Percentiles rank a stretch among this genome's conserved stretches.
phyloP scores from a whole-genome alignment of 176 grass and related monocot species.

The Paspalum notatum region DNA sequence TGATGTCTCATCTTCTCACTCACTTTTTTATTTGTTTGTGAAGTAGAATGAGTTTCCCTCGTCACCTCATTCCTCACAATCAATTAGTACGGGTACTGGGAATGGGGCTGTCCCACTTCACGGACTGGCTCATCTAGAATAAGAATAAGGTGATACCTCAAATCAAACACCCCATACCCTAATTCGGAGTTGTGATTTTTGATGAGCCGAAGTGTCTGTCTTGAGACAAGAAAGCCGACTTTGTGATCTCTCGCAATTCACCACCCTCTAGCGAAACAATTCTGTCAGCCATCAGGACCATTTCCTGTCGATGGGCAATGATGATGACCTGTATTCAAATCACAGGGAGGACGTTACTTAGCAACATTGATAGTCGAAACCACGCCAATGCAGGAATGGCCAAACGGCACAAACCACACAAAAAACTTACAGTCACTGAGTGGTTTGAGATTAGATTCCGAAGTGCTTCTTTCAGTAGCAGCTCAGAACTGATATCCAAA shows the following conservation, averaged over 20 bases:
- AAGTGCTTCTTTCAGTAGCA: conserved; percentile 72
- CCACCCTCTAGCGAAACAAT: conserved; percentile 62
- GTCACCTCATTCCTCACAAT: too few species aligned
- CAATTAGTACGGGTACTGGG: too few species aligned
- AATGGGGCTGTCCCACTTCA: too few species aligned
- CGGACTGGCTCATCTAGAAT: too few species aligned
- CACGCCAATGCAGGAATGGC: neutral
- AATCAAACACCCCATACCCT: too few species aligned
- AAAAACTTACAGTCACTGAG: conserved; percentile 45
- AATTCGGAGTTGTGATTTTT: conserved; percentile 3
- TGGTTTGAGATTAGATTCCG: conserved; percentile 48
- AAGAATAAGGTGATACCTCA: too few species aligned
- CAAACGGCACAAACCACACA: neutral
- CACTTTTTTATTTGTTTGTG: too few species aligned
- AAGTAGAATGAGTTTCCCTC: too few species aligned
- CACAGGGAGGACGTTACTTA: neutral
- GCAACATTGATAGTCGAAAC: neutral
- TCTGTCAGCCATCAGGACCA: conserved; percentile 73
- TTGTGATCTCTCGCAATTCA: conserved; percentile 50
- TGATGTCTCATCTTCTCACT: too few species aligned
- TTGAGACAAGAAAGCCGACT: conserved; percentile 52
- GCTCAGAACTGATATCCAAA: conserved; percentile 71
- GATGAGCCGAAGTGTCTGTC: conserved; percentile 21
- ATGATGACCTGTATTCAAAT: conserved; percentile 52
- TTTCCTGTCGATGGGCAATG: conserved; percentile 77